Evolutionary conservation across 371 early-diverging fungal species (phyloP).

Genomic region (Syncephalastrum racemosum): DNA sequence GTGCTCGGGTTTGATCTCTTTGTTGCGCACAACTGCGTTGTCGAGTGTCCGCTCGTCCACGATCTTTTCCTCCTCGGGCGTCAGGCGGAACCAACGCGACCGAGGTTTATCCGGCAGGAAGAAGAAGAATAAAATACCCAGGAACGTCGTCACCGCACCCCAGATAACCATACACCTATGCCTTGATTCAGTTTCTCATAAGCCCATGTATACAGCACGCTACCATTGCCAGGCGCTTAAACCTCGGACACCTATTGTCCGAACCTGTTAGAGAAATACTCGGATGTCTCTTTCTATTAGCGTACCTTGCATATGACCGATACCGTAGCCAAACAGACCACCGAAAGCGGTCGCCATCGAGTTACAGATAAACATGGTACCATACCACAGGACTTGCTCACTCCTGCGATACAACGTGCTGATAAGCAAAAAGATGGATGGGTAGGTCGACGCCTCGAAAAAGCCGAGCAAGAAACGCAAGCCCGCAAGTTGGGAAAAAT

Average conservation of each 20-base stretch:
- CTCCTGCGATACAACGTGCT: slow-evolving; percentile 34
- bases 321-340: slow-evolving; percentile 29
- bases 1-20: slow-evolving; percentile 27
- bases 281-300: slow-evolving; percentile 35
- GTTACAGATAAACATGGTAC: slow-evolving; percentile 34
- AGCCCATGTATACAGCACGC: background rate
- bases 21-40: slow-evolving; percentile 25
- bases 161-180: slow-evolving; percentile 13
- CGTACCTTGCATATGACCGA: slow-evolving; percentile 23
- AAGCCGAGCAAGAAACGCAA: slow-evolving; percentile 36
- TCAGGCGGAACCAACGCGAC: slow-evolving; percentile 19
- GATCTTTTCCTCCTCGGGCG: slow-evolving; percentile 28
- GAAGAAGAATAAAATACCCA: slow-evolving; percentile 28
- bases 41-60: slow-evolving; percentile 29
- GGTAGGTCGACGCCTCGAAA: slow-evolving; percentile 35
- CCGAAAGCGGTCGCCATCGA: slow-evolving; percentile 22
- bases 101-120: slow-evolving; percentile 34
- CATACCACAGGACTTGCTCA: slow-evolving; percentile 31
- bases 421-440: slow-evolving; percentile 33
- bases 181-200: background rate
- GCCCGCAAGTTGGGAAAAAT: slow-evolving; percentile 32
- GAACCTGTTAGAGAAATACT: slow-evolving; percentile 7
- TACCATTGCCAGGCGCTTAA: slow-evolving; percentile 25
- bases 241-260: slow-evolving; percentile 3
- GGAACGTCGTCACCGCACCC: slow-evolving; percentile 20